A percentile compares a stretch with the other conserved stretches of the same genome.
These are phyloP conservation scores for Trichoderma erinaceum DNA, from an alignment of 495 filamentous ascomycete genomes.

Conservation along the genomic window DNA sequence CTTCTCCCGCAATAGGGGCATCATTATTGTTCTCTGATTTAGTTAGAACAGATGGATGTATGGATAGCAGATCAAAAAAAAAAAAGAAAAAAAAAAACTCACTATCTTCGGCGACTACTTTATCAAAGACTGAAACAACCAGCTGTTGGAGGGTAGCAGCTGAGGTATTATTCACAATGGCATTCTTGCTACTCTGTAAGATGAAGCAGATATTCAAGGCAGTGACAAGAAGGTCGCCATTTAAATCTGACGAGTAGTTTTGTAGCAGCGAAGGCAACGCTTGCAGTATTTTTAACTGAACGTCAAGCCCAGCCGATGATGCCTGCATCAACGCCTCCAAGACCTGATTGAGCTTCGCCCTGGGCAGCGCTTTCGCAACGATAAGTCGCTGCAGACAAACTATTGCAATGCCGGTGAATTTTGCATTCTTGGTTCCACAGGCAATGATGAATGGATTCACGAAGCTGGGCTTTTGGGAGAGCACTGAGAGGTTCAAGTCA, in stretches of 20 bases:
- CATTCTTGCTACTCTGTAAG: slow-evolving; percentile 81
- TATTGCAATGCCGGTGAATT: slow-evolving; percentile 78
- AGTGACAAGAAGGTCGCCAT: slow-evolving; percentile 71
- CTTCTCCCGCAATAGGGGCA: slow-evolving; percentile 50
- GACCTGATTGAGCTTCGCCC: slow-evolving; percentile 68
- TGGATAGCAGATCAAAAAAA: too few species aligned
- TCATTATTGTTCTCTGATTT: slow-evolving; percentile 40
- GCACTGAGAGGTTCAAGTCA: slow-evolving; percentile 51
- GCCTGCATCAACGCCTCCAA: slow-evolving; percentile 82
- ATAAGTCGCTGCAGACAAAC: slow-evolving; percentile 85
- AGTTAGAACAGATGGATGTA: background rate
- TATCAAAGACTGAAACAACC: slow-evolving; percentile 86
- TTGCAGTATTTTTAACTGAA: slow-evolving; percentile 94
- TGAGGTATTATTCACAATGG: slow-evolving; percentile 88
- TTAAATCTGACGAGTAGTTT: slow-evolving; percentile 78
- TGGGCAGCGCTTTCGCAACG: slow-evolving; percentile 68
- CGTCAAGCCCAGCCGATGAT: slow-evolving; percentile 67
- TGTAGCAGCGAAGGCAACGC: slow-evolving; percentile 86
- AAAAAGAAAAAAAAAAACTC: too few species aligned
- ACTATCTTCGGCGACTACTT: slow-evolving; percentile 78
- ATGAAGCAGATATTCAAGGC: slow-evolving; percentile 86
- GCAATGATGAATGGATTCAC: slow-evolving; percentile 89
- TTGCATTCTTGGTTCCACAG: slow-evolving; percentile 80
- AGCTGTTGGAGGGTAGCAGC: slow-evolving; percentile 93
- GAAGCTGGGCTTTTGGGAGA: slow-evolving; percentile 73